Percentiles rank a stretch among this genome's conserved stretches.
Evolutionary conservation across 1,139 yeast genomes (phyloP).

Genomic region (Groenewaldozyma auringiensis): DNA sequence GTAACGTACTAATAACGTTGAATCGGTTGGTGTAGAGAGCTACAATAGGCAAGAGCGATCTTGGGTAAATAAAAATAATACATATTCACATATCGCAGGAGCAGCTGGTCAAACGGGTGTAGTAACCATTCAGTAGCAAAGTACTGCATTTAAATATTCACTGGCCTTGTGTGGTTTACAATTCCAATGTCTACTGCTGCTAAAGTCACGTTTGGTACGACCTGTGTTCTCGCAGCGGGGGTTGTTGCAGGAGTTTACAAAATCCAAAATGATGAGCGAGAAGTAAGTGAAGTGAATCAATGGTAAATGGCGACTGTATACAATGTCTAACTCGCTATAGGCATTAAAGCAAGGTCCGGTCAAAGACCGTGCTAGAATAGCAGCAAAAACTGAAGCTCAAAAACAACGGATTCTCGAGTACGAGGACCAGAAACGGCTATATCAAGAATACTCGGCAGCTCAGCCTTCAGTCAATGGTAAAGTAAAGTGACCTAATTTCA

Average conservation of each 20-base stretch:
- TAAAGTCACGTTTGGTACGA: slow-evolving; percentile 55
- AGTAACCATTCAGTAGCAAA: too few species aligned
- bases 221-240: slow-evolving; percentile 49
- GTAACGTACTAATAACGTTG: too few species aligned
- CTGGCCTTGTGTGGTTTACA: too few species aligned
- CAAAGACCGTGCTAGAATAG: slow-evolving; percentile 56
- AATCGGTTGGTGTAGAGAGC: too few species aligned
- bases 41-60: too few species aligned
- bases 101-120: too few species aligned
- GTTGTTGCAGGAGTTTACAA: slow-evolving; percentile 61
- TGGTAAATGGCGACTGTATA: too few species aligned
- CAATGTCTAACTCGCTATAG: too few species aligned
- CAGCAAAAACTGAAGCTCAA: slow-evolving; percentile 34
- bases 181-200: slow-evolving; percentile 74
- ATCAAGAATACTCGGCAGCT: slow-evolving; percentile 50
- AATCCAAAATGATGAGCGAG: slow-evolving; percentile 60
- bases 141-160: too few species aligned
- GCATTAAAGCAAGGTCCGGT: slow-evolving; percentile 74
- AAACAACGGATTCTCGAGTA: slow-evolving; percentile 64
- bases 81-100: too few species aligned
- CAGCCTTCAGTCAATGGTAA: slow-evolving; percentile 57
- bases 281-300: slow-evolving; percentile 21
- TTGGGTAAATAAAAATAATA: too few species aligned
- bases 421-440: slow-evolving; percentile 60
- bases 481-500: too few species aligned